These are phyloP conservation scores for Pythium dissimile DNA, from an alignment of 352 stramenopile species.

Conservation along the genomic window DNA sequence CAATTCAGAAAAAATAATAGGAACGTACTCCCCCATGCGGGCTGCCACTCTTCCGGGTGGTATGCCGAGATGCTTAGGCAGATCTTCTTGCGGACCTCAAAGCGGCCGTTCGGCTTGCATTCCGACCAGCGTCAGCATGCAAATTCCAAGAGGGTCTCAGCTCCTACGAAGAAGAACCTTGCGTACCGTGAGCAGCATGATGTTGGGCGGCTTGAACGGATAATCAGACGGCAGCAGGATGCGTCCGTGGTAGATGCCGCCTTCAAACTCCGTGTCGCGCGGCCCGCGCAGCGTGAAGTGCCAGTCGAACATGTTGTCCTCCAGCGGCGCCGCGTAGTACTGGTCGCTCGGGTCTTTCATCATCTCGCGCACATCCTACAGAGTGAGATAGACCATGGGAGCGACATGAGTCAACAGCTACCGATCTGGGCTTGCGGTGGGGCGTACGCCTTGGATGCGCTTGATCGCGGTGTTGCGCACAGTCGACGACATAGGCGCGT, in stretches of 20 bases:
- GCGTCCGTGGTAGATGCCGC: slow-evolving; percentile 96
- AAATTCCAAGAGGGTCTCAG: too few relatives aligned
- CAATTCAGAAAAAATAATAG: too few relatives aligned
- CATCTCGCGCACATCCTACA: slow-evolving; percentile 84
- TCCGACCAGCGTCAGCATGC: background rate
- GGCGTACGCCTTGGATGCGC: slow-evolving; percentile 75
- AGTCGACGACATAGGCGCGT: slow-evolving; percentile 8
- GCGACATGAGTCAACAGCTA: background rate
- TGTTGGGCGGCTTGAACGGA: slow-evolving; percentile 97
- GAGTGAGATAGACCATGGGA: background rate
- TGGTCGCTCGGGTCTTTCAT: slow-evolving; percentile 86
- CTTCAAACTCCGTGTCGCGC: slow-evolving; percentile 94
- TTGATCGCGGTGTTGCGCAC: slow-evolving; percentile 84
- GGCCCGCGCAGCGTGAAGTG: slow-evolving; percentile 99
- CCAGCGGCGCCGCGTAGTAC: slow-evolving; percentile 70
- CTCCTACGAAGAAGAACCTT: background rate
- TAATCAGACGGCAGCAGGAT: slow-evolving; percentile 95
- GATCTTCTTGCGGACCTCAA: slow-evolving; percentile 98
- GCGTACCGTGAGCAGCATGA: slow-evolving; percentile 81
- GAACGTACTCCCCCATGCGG: slow-evolving; percentile 78
- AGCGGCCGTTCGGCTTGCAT: slow-evolving; percentile 92
- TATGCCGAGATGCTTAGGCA: slow-evolving; percentile 97
- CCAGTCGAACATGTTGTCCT: slow-evolving; percentile 91
- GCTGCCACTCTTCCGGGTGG: slow-evolving; percentile 98
- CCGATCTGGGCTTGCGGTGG: too few relatives aligned